Percentiles rank a stretch among this genome's conserved stretches.
phyloP scores from a whole-genome alignment of 192 early-diverging fungal species.

The Entomortierella lignicola region DNA sequence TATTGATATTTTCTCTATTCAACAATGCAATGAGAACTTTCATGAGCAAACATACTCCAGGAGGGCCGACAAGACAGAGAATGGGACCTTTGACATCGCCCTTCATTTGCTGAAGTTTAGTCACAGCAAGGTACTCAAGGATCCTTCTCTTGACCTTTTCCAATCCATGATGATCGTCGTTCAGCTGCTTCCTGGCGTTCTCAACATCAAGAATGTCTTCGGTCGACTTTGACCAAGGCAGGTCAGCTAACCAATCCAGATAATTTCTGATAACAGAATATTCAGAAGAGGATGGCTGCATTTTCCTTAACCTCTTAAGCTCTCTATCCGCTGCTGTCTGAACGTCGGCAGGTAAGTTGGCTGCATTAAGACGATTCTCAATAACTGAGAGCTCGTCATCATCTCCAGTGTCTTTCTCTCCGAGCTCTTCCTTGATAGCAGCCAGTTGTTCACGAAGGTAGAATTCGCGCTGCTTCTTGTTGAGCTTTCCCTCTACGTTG shows the following conservation, averaged over 20 bases:
- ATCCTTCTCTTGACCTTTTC: conserved; percentile 85
- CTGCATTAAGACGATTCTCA: conserved; percentile 62
- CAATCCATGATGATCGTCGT: conserved; percentile 87
- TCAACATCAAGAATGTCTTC: conserved; percentile 76
- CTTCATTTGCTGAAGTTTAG: conserved; percentile 74
- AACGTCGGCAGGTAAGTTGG: conserved; percentile 70
- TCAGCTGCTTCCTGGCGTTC: conserved; percentile 70
- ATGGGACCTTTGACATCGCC: conserved; percentile 81
- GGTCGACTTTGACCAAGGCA: conserved; percentile 78
- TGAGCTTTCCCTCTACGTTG: conserved; percentile 78
- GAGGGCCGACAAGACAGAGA: conserved; percentile 76
- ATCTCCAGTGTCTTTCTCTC: conserved; percentile 71
- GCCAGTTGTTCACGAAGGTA: conserved; percentile 84
- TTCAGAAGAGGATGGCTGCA: conserved; percentile 81
- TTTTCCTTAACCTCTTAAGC: conserved; percentile 72
- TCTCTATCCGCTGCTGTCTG: conserved; percentile 70
- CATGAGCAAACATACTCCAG: conserved; percentile 66
- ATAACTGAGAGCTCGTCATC: conserved; percentile 77
- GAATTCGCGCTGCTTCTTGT: conserved; percentile 84
- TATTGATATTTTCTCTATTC: no score
- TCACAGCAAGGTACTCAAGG: conserved; percentile 85
- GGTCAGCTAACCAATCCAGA: conserved; percentile 78
- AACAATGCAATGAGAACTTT: no score
- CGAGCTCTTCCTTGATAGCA: conserved; percentile 85
- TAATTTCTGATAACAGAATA: conserved; percentile 82